phyloP scores from a whole-genome alignment of 176 grass and related monocot genomes.

The Oryza nivara region DNA sequence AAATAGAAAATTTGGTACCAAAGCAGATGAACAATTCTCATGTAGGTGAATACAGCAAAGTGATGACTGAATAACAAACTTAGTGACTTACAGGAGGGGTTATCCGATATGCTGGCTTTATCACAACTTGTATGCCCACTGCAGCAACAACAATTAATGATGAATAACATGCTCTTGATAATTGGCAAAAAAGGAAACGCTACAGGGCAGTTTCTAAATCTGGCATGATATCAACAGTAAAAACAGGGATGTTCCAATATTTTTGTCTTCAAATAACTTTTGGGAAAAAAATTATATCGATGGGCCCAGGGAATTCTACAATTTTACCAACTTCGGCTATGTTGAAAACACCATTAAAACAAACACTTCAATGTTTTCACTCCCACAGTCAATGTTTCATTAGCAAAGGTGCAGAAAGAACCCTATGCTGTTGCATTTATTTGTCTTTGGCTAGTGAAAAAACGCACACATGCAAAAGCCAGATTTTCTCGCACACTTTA shows the following conservation, averaged over 20 bases:
- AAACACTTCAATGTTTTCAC: neutral
- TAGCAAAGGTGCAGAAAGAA: neutral
- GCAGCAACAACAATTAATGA: conserved; percentile 35
- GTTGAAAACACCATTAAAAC: neutral
- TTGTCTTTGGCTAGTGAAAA: neutral
- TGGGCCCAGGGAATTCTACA: neutral
- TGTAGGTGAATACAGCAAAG: conserved; percentile 6
- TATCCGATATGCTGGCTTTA: conserved; percentile 91
- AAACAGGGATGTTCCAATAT: neutral
- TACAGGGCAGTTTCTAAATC: neutral
- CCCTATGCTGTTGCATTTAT: neutral
- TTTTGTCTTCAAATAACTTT: neutral
- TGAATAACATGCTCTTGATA: neutral
- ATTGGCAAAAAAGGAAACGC: neutral
- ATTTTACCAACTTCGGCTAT: neutral
- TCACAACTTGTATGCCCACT: conserved; percentile 75
- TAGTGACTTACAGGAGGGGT: conserved; percentile 72
- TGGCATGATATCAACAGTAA: neutral
- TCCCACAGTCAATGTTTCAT: neutral
- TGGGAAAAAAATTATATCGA: neutral
- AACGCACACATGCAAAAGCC: neutral
- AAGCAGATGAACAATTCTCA: conserved; percentile 6
- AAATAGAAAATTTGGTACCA: neutral
- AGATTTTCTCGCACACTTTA: neutral
- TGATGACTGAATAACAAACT: neutral